A percentile compares a stretch with the other conserved stretches of the same genome.
Conservation (phyloP, 208 protist species). For the Wallacemonas sp. region DNA sequence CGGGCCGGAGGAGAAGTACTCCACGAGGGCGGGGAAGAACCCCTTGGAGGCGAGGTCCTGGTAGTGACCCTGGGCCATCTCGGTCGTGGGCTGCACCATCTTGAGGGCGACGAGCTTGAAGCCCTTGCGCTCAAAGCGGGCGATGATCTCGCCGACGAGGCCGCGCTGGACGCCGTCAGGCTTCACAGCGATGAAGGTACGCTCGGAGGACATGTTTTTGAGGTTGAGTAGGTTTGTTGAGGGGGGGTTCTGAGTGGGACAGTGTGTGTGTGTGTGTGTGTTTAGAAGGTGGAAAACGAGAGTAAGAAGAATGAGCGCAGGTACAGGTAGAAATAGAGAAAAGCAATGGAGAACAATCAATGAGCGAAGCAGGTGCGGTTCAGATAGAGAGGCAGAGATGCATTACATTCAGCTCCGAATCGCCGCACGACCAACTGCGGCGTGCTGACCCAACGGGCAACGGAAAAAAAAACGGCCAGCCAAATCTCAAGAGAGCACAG, state of each 20-base stretch:
- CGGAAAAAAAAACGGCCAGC: constrained; percentile 12
- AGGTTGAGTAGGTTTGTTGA: neutral
- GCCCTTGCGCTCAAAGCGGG: constrained; percentile 95
- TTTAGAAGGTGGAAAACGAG: too few relatives aligned
- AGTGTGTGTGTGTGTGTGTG: too few relatives aligned
- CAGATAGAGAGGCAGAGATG: too few relatives aligned
- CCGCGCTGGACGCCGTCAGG: constrained; percentile 95
- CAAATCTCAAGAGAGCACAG: too few relatives aligned
- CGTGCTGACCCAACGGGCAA: too few relatives aligned
- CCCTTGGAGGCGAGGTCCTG: constrained; percentile 87
- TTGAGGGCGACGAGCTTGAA: constrained; percentile 97
- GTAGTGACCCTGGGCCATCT: constrained; percentile 92
- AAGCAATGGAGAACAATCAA: too few relatives aligned
- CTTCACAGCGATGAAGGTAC: constrained; percentile 97
- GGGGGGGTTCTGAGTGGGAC: too few relatives aligned
- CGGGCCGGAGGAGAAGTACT: constrained; percentile 96
- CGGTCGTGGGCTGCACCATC: constrained; percentile 78
- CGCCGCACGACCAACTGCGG: too few relatives aligned
- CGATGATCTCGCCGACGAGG: constrained; percentile 95
- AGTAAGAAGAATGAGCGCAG: too few relatives aligned
- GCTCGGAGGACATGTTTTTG: constrained; percentile 75
- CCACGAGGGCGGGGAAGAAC: constrained; percentile 94
- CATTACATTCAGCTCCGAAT: too few relatives aligned
- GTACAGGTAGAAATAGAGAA: too few relatives aligned
- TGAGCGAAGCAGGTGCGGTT: too few relatives aligned